A percentile compares a stretch with the other conserved stretches of the same genome.
These are phyloP conservation scores for Diaporthe citriasiana DNA, from an alignment of 2,329 filamentous ascomycete genomes.

Conservation along the genomic window DNA sequence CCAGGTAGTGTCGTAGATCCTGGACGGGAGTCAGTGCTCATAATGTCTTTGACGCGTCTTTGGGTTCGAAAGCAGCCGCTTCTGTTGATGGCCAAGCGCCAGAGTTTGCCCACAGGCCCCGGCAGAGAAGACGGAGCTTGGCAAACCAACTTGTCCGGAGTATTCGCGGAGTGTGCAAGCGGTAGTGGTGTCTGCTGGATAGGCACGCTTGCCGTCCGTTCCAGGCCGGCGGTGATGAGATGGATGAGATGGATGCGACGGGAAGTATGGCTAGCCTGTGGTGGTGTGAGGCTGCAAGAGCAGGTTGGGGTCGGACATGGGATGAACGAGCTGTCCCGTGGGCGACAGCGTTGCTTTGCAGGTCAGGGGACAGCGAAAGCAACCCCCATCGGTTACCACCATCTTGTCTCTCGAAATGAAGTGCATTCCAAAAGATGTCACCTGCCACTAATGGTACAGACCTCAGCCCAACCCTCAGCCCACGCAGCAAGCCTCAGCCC, in stretches of 20 bases:
- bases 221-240: neutral
- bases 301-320: slow-evolving; percentile 16
- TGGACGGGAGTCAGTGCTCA: neutral
- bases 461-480: slow-evolving; percentile 7
- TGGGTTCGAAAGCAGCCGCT: neutral
- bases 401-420: slow-evolving; percentile 14
- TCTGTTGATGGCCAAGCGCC: neutral
- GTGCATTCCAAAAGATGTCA: slow-evolving; percentile 6
- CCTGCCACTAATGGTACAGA: slow-evolving; percentile 15
- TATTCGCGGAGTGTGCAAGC: too few species aligned
- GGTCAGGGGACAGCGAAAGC: slow-evolving; percentile 27
- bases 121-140: neutral
- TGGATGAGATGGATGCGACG: slow-evolving; percentile 1
- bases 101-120: neutral
- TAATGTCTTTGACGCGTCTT: slow-evolving; percentile 6
- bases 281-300: slow-evolving; percentile 5
- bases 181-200: neutral
- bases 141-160: neutral
- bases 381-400: slow-evolving; percentile 9
- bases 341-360: slow-evolving; percentile 10
- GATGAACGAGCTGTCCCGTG: slow-evolving; percentile 16
- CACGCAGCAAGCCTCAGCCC: slow-evolving; percentile 7
- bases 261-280: neutral
- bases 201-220: neutral
- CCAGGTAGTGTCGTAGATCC: neutral